Base-by-base conservation (phyloP, 1,139 yeast genomes). In the Blastobotrys arbuscula region DNA sequence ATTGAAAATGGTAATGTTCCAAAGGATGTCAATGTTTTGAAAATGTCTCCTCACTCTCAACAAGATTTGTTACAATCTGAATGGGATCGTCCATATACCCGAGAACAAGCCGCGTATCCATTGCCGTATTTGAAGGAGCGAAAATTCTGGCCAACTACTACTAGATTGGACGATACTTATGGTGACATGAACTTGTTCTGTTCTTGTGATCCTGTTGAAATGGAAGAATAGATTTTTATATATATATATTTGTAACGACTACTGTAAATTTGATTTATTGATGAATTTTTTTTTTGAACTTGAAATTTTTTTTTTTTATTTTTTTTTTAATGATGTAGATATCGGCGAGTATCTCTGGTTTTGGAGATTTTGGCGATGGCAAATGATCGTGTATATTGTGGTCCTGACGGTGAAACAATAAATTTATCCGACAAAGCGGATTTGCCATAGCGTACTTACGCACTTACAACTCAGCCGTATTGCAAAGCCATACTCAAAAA, bases 71-170 rank as follows among this genome's bases (percentile, higher is more conserved):
- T 90, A 23, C 69, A 72, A 26, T 71, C 79, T 3, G 92, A 88
- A 66, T 89, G 96, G 82, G 69, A 78, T 24, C 80, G 97, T 65
- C 95, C 96, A 2, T 92, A 92, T 71, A 76, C 96, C 8, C 79
- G 97, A 65, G 94, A 88, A 63, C 82, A 84, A 66, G 98, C 98
- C 6, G 97, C 95, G 12, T 92, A 80, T 68, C 97, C 98, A 50
- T 73, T 88, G 55, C 79, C 84, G 19, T 81, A 76, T 65, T 77
- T 92, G 64, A 80, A 77, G 64, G 71, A 73, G 35, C 75, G 82
- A 66, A 92, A 92, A 70, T 86, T 90, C 68, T 92, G 98, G 98
- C 97, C 98, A 39, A 75, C 90, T 1, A 96, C 89, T 42, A 78
- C 96, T 15, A 80, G 97, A 67, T 76, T 92, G 54, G 95, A 92